These are phyloP conservation scores for Spiraea crenata DNA, from an alignment of 331 rosid species.

Conservation along the genomic window DNA sequence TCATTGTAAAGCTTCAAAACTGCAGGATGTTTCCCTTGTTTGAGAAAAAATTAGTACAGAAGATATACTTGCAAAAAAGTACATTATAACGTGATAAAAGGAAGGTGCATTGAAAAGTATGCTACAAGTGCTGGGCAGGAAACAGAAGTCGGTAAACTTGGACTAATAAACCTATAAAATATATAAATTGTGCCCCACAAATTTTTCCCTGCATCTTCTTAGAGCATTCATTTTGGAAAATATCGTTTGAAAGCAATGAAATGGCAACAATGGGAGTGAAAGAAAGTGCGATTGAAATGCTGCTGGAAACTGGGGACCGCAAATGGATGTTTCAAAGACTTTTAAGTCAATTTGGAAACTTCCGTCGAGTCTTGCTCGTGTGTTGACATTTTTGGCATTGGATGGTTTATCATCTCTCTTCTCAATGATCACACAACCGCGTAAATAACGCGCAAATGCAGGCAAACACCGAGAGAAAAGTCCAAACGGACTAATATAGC, in stretches of 20 bases:
- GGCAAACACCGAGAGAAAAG: no score
- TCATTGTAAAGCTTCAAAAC: neutral
- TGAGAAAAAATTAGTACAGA: neutral
- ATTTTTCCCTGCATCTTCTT: neutral
- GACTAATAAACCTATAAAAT: neutral
- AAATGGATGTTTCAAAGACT: no score
- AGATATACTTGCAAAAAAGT: neutral
- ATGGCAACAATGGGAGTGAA: neutral
- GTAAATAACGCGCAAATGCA: no score
- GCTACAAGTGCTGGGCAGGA: neutral
- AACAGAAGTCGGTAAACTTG: neutral
- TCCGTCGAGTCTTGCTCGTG: no score
- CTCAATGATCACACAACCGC: no score
- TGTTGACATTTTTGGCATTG: no score
- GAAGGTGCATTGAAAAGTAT: conserved; percentile 3
- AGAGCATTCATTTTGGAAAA: neutral
- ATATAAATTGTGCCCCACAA: neutral
- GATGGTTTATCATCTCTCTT: no score
- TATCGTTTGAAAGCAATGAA: neutral
- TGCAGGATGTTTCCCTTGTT: neutral
- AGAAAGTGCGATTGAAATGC: neutral
- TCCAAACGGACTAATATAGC: no score
- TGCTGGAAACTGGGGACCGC: neutral
- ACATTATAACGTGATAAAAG: neutral
- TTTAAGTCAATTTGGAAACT: no score